phyloP scores from a whole-genome alignment of 371 early-diverging fungal species.

The Fennellomyces sp. region DNA sequence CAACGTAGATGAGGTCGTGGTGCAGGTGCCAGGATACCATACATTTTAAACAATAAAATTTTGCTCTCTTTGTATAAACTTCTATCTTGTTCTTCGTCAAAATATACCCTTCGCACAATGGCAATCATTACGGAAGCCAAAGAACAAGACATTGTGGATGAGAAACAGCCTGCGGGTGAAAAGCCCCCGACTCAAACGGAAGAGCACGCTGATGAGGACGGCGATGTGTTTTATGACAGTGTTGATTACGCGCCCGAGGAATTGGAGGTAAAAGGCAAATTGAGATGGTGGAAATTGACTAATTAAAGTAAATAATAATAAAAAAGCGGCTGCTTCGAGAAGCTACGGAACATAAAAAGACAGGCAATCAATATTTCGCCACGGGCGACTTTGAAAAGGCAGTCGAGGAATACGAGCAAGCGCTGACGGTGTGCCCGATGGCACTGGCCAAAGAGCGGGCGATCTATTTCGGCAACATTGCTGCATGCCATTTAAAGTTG shows the following conservation, averaged over 20 bases:
- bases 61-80: neutral
- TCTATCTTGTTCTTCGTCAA: neutral
- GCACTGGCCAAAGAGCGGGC: conserved; percentile 48
- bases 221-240: conserved; percentile 47
- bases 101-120: neutral
- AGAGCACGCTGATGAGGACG: conserved; percentile 28
- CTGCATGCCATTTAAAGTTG: conserved; percentile 69
- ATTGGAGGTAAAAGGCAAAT: conserved; percentile 23
- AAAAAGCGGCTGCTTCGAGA: conserved; percentile 45
- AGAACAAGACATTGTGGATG: neutral
- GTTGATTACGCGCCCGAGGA: conserved; percentile 38
- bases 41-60: neutral
- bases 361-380: conserved; percentile 60
- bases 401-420: conserved; percentile 61
- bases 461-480: conserved; percentile 66
- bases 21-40: conserved; percentile 45
- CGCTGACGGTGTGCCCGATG: conserved; percentile 59
- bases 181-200: neutral
- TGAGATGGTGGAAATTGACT: neutral
- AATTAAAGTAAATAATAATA: no score
- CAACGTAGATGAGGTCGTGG: conserved; percentile 25
- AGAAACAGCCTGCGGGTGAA: neutral
- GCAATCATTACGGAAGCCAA: neutral
- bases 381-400: conserved; percentile 54
- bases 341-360: conserved; percentile 52